Base-by-base conservation (phyloP, 176 grass and related monocot species). In the Musa troglodytarum region DNA sequence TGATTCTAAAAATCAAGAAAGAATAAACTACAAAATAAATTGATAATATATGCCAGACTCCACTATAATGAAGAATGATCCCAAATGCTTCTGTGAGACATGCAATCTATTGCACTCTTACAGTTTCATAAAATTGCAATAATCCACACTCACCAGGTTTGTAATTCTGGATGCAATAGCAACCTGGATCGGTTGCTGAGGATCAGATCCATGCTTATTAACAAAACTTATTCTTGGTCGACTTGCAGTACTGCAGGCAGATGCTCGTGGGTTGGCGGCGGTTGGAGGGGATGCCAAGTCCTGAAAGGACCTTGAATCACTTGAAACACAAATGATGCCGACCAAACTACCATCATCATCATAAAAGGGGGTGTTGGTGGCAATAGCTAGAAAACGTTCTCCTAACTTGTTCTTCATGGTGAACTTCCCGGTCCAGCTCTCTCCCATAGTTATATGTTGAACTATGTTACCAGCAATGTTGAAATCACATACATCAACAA, bases 351-450 rank as follows among this genome's bases (percentile, higher is more conserved):
- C 85, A 72, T 95, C 86, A 73, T 99, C 91, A 24, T 99, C 91
- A 16, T 99, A 89, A 58, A 99, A 99, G 69, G 96, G 96, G 25
- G 91, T 95, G 23, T 92, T 84, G 74, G 91, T 85, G 72, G 83
- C 72, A 87, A 92, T 67, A 79, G 91, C 86, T 76, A 88, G 66
- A 84, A 99, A 95, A 20, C 79, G 82, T 59, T 85, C 79, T 65
- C 96, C 91, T 50, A 71, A 79, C 74, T 75, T 99, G 64, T 89
- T 92, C 66, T 89, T 92, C 57, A 95, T 86, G 58, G 91, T 82
- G 68, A 99, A 89, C 68, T 88, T 99, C 22, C 96, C 96, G 1
- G 86, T 89, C 96, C 96, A 99, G 78, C 84, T 95, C 82, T 91
- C 84, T 17, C 96, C 91, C 78, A 78, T 80, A 34, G 74, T 89